Evolutionary conservation across 257 asterid species (phyloP).

Genomic region (Primulina eburnea): DNA sequence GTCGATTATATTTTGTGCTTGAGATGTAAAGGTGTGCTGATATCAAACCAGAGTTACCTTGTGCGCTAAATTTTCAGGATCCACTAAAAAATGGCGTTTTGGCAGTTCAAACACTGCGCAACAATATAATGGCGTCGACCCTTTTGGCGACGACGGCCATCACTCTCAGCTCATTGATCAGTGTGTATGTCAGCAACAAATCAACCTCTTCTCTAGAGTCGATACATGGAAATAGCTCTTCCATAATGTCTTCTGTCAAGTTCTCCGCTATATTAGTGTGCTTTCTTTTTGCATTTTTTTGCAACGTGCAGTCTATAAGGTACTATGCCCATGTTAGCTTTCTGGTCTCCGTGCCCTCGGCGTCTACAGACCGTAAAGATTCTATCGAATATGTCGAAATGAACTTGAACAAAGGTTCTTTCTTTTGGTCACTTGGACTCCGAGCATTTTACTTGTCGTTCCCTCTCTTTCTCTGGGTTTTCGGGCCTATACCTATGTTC

Average conservation of each 20-base stretch:
- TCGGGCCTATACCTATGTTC: slow-evolving; percentile 78
- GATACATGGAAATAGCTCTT: slow-evolving; percentile 40
- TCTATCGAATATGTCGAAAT: slow-evolving; percentile 61
- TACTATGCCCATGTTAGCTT: slow-evolving; percentile 83
- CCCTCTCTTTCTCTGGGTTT: slow-evolving; percentile 76
- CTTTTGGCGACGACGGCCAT: slow-evolving; percentile 81
- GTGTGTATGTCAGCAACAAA: slow-evolving; percentile 67
- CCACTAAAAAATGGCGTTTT: slow-evolving; percentile 74
- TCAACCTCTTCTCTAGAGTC: slow-evolving; percentile 41
- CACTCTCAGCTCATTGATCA: slow-evolving; percentile 81
- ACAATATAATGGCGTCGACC: slow-evolving; percentile 95
- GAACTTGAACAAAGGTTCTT: slow-evolving; percentile 62
- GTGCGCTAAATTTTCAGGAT: slow-evolving; percentile 45
- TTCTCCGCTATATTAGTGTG: slow-evolving; percentile 65
- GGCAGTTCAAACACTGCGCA: slow-evolving; percentile 81
- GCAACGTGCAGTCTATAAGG: slow-evolving; percentile 72
- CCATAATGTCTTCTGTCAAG: slow-evolving; percentile 52
- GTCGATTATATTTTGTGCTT: background rate
- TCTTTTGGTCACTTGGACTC: slow-evolving; percentile 80
- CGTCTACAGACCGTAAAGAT: slow-evolving; percentile 39
- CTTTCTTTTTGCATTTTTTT: slow-evolving; percentile 74
- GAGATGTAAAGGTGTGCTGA: background rate
- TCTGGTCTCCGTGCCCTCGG: slow-evolving; percentile 58
- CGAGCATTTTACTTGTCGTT: slow-evolving; percentile 79
- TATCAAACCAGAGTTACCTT: slow-evolving; percentile 14